Evolutionary conservation across 2,329 filamentous ascomycete species (phyloP), one percentile per base, ranked within the genome.

Genomic region (Neopestalotiopsis clavispora): DNA sequence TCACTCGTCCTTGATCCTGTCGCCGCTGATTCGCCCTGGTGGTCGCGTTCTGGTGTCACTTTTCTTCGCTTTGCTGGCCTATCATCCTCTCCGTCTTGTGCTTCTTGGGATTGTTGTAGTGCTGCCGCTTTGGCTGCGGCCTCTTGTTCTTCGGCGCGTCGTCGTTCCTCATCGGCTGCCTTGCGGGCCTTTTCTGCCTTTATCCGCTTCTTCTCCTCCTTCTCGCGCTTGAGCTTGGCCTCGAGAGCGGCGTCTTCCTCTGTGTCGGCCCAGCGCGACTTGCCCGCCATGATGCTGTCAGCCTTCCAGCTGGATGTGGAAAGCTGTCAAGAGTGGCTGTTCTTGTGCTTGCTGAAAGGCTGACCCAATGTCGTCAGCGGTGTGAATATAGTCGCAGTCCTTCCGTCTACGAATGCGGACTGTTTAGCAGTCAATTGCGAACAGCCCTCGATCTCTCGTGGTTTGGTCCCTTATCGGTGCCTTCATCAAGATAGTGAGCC

Each of bases 181-280:
- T 88, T 89, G 69, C 90, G 90, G 73, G 93, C 92, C 80, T 94
- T 97, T 77, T 95, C 92, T 34, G 90, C 91, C 80, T 96, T 98
- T 65, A 90, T 83, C 64, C 92, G 91, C 81, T 92, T 94, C 86
- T 96, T 97, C 76, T 94, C 92, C 81, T 97, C 94, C 82, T 95
- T 98, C 78, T 96, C 93, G 71, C 86, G 88, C 80, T 92, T 95
- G 67, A 90, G 86, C 76, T 90, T 89, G 23, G 90, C 90, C 69
- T 93, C 91, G 57, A 91, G 86, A 58, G 89, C 92, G 28, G 90
- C 89, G 78, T 98, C 94, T 74, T 94, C 93, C 74, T 93, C 93
- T 60, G 92, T 90, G 76, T 94, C 89, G 72, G 93, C 94, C 96
- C 96, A 99, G 80, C 95, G 90, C 65, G 95, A 98, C 78, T 89